Evolutionary conservation across 108 stramenopile genomes (phyloP).

Genomic region (Nitzschia putrida): DNA sequence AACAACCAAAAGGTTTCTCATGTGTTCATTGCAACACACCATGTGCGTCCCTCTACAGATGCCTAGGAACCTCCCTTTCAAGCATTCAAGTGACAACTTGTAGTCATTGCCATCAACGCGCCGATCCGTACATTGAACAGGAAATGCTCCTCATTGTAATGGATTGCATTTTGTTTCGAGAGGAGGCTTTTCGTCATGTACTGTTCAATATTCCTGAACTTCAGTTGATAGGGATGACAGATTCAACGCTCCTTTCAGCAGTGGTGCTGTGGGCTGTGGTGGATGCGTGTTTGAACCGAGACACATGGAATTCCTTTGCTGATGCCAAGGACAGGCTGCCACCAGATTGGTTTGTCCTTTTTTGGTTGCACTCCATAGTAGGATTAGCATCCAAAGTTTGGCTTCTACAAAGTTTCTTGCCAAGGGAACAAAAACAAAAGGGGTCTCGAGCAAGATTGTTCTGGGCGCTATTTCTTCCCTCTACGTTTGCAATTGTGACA

Average conservation of each 20-base stretch:
- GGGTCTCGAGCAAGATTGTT: conserved; percentile 12
- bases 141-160: conserved; percentile 63
- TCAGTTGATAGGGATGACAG: neutral
- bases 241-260: conserved; percentile 7
- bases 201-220: conserved; percentile 52
- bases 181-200: conserved; percentile 64
- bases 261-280: conserved; percentile 20
- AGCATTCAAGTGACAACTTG: conserved; percentile 47
- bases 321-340: neutral
- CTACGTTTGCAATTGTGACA: conserved; percentile 47
- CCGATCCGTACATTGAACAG: conserved; percentile 75
- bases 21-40: conserved; percentile 46
- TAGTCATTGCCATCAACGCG: conserved; percentile 36
- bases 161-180: conserved; percentile 60
- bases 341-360: no score
- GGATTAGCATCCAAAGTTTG: no score
- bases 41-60: conserved; percentile 34
- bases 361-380: neutral
- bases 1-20: neutral
- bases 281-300: conserved; percentile 37
- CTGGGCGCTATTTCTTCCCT: conserved; percentile 44
- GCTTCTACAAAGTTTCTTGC: neutral
- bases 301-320: neutral
- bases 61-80: conserved; percentile 27
- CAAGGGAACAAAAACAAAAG: neutral